Evolutionary conservation across 768 basidiomycete species (phyloP).

Genomic region (Lepiota brunneoincarnata): DNA sequence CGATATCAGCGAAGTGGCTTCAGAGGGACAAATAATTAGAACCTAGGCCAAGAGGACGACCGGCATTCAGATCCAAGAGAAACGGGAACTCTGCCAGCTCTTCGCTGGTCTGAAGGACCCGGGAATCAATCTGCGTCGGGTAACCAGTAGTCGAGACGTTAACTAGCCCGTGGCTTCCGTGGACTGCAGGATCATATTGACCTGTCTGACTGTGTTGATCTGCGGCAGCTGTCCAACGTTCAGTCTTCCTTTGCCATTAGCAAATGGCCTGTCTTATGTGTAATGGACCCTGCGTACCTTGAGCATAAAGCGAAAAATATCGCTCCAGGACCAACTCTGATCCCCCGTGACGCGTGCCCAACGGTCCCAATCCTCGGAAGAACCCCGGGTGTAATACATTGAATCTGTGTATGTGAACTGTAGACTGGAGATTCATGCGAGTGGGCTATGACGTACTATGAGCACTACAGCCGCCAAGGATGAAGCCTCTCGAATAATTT

Average conservation of each 20-base stretch:
- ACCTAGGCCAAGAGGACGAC: slow-evolving; percentile 13
- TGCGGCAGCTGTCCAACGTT: slow-evolving; percentile 17
- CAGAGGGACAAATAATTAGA: not conserved
- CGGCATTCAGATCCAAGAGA: slow-evolving; percentile 5
- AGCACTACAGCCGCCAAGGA: slow-evolving; percentile 27
- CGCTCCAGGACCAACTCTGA: slow-evolving; percentile 40
- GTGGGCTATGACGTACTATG: slow-evolving; percentile 20
- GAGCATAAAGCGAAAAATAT: slow-evolving; percentile 23
- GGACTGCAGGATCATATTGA: slow-evolving; percentile 18
- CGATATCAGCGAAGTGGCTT: not conserved
- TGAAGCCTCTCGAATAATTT: slow-evolving; percentile 21
- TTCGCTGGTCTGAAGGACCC: slow-evolving; percentile 18
- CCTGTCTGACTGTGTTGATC: slow-evolving; percentile 17
- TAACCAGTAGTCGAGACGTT: slow-evolving; percentile 15
- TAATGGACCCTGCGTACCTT: slow-evolving; percentile 18
- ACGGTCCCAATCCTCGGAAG: slow-evolving; percentile 48
- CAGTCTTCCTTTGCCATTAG: slow-evolving; percentile 8
- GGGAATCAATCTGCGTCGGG: slow-evolving; percentile 17
- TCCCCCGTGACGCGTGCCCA: slow-evolving; percentile 46
- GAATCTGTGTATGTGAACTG: slow-evolving; percentile 16
- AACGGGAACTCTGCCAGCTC: slow-evolving; percentile 14
- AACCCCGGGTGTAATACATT: slow-evolving; percentile 28
- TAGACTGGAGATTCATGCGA: not conserved
- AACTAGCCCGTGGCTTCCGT: slow-evolving; percentile 17
- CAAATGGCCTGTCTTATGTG: not conserved